These are phyloP conservation scores for Hippophae gyantsensis DNA, from an alignment of 306 rosid genomes.

Conservation along the genomic window DNA sequence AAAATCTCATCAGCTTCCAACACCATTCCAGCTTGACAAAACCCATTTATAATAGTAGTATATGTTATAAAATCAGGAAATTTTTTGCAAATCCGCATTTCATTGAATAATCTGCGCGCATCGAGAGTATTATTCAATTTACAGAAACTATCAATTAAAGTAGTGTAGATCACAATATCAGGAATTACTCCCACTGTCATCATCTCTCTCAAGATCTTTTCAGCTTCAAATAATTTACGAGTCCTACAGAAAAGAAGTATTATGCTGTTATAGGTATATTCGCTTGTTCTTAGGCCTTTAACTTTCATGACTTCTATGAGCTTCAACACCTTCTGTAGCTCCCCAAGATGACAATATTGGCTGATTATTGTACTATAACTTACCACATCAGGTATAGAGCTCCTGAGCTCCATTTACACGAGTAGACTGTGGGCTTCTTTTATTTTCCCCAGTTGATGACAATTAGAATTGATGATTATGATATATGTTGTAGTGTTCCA, in stretches of 20 bases:
- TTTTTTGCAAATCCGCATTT: constrained; percentile 48
- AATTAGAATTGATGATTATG: constrained; percentile 50
- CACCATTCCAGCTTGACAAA: constrained; percentile 57
- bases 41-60: constrained; percentile 61
- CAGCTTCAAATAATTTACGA: constrained; percentile 49
- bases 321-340: constrained; percentile 50
- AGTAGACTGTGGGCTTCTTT: constrained; percentile 69
- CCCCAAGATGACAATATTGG: constrained; percentile 53
- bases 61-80: constrained; percentile 55
- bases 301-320: constrained; percentile 60
- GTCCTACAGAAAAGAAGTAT: constrained; percentile 48
- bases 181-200: constrained; percentile 35
- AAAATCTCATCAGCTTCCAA: constrained; percentile 49
- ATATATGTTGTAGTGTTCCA: constrained; percentile 66
- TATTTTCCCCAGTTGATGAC: constrained; percentile 47
- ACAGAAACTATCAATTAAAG: constrained; percentile 59
- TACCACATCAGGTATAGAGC: constrained; percentile 58
- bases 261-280: constrained; percentile 51
- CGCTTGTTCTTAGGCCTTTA: constrained; percentile 50
- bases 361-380: constrained; percentile 66
- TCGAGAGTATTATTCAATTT: constrained; percentile 48
- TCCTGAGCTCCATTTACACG: constrained; percentile 57
- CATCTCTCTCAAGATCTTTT: constrained; percentile 57
- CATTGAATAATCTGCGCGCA: constrained; percentile 50
- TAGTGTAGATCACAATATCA: constrained; percentile 71